Evolutionary conservation across 2,329 filamentous ascomycete genomes (phyloP).

Genomic region (Sarocladiaceae sp.): DNA sequence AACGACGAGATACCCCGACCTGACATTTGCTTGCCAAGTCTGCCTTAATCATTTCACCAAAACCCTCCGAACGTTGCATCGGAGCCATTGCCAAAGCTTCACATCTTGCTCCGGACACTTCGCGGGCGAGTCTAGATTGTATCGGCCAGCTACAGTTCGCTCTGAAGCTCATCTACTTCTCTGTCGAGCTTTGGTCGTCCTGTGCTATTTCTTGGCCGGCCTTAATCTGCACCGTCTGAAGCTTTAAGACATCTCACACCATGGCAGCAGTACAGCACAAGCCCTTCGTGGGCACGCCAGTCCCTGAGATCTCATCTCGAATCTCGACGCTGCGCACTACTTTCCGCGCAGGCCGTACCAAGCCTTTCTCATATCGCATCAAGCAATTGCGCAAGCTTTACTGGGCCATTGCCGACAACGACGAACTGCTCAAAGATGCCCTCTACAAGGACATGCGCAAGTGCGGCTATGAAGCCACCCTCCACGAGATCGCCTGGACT

Average conservation of each 20-base stretch:
- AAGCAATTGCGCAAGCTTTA: conserved; percentile 90
- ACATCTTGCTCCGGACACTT: no score
- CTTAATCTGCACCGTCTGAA: no score
- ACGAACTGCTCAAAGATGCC: conserved; percentile 68
- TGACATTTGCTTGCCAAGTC: no score
- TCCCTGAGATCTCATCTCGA: conserved; percentile 61
- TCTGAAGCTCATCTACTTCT: no score
- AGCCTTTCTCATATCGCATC: conserved; percentile 75
- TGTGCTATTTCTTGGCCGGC: no score
- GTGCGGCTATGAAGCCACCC: conserved; percentile 65
- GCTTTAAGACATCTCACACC: conserved; percentile 12
- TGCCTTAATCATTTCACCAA: neutral
- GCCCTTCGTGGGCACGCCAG: conserved; percentile 55
- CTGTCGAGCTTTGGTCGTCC: no score
- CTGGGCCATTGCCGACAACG: conserved; percentile 83
- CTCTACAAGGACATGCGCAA: conserved; percentile 76
- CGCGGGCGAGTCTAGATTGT: no score
- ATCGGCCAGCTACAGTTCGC: no score
- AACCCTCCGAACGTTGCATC: conserved; percentile 2
- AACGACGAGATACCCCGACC: no score
- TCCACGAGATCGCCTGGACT: conserved; percentile 74
- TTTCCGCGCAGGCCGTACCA: conserved; percentile 79
- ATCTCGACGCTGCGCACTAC: conserved; percentile 59
- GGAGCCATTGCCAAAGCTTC: no score
- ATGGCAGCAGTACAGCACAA: conserved; percentile 41